phyloP scores from a whole-genome alignment of 1,284 basidiomycete genomes.

The Filobasidium uniguttulatum region DNA sequence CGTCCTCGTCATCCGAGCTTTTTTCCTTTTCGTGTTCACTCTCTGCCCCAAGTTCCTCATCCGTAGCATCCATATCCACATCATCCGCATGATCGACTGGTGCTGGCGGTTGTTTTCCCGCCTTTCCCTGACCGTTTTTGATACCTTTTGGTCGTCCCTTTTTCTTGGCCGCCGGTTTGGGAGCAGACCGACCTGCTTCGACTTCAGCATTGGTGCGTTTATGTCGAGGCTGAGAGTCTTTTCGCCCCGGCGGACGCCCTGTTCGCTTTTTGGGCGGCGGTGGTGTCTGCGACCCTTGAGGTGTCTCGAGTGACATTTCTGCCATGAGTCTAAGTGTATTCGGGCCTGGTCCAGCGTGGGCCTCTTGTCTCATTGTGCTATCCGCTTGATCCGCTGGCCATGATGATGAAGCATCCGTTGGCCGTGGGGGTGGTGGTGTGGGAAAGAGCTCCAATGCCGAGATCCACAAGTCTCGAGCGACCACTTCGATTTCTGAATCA shows the following conservation, averaged over 20 bases:
- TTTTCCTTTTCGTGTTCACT: neutral
- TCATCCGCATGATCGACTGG: neutral
- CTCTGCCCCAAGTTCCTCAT: neutral
- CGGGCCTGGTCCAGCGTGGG: no score
- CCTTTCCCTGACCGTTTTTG: neutral
- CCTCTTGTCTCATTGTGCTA: no score
- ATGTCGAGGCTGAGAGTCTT: no score
- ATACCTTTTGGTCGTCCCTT: neutral
- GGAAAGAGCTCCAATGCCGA: slow-evolving; percentile 55
- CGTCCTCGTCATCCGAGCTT: slow-evolving; percentile 7
- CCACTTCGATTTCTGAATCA: slow-evolving; percentile 65
- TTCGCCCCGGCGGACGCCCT: no score
- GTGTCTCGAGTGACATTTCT: no score
- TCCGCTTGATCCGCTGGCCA: no score
- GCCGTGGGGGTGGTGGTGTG: slow-evolving; percentile 49
- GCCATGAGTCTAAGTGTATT: no score
- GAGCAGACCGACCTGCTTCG: neutral
- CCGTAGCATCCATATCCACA: neutral
- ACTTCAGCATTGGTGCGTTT: slow-evolving; percentile 16
- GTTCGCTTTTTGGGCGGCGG: no score
- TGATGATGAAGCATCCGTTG: slow-evolving; percentile 33
- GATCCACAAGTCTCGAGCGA: slow-evolving; percentile 70
- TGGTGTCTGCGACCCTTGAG: no score
- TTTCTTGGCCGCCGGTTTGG: slow-evolving; percentile 16
- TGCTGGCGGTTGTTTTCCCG: neutral